Evolutionary conservation across 352 stramenopile species (phyloP).

Genomic region (Thalassiosira allenii): DNA sequence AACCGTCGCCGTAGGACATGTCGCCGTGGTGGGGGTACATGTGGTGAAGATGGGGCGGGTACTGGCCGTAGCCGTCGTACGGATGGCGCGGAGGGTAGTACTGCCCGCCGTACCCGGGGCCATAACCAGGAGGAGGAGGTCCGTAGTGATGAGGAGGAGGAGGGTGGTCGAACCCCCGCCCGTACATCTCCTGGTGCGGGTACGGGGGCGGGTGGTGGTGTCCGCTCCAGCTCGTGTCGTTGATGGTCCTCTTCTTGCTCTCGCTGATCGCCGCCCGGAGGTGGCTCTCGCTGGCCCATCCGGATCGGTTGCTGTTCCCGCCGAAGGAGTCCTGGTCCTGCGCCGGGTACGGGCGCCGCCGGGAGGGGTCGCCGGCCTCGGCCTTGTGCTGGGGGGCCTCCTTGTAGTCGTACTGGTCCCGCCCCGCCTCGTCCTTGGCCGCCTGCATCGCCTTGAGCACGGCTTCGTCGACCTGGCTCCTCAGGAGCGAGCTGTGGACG

Average conservation of each 20-base stretch:
- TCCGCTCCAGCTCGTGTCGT: constrained; percentile 17
- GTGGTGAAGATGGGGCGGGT: constrained; percentile 33
- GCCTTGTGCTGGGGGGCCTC: constrained; percentile 12
- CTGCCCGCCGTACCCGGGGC: constrained; percentile 1
- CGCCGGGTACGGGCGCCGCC: neutral
- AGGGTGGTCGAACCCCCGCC: constrained; percentile 9
- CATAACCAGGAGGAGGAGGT: constrained; percentile 22
- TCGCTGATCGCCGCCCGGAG: constrained; percentile 26
- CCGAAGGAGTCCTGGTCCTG: too few species aligned
- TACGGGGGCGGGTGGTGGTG: constrained; percentile 30
- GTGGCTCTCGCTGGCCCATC: constrained; percentile 26
- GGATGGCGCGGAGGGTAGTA: constrained; percentile 20
- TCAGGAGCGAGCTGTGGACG: constrained; percentile 70
- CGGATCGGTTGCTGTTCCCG: too few species aligned
- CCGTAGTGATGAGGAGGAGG: constrained; percentile 22
- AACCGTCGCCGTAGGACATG: constrained; percentile 36
- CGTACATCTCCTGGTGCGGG: constrained; percentile 25
- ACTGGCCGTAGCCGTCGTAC: constrained; percentile 40
- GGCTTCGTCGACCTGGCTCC: constrained; percentile 76
- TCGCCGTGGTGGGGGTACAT: constrained; percentile 17
- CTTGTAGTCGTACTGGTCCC: constrained; percentile 47
- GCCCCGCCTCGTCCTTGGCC: constrained; percentile 65
- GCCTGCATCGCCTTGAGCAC: constrained; percentile 75
- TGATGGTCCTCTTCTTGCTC: constrained; percentile 14
- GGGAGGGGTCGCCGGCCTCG: neutral